Percentiles rank a stretch among this genome's conserved stretches.
phyloP scores from a whole-genome alignment of 139 green algal genomes.

The Medakamo hakoo region DNA sequence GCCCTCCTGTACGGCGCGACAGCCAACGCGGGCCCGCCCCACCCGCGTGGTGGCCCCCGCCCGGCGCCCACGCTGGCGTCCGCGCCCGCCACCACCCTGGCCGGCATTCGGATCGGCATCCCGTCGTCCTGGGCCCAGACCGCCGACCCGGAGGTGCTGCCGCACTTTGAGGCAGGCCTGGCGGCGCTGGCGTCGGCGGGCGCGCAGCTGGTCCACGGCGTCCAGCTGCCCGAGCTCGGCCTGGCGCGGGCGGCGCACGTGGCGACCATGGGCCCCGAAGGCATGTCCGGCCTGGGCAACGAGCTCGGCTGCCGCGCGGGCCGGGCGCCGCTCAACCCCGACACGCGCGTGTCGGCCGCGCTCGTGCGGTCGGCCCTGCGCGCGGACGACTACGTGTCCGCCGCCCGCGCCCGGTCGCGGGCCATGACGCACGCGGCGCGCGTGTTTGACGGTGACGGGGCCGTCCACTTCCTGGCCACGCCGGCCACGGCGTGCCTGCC shows the following conservation, averaged over 20 bases:
- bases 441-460: constrained; percentile 16
- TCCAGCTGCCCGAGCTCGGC: constrained; percentile 60
- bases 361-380: not conserved
- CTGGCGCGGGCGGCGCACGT: constrained; percentile 36
- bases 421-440: constrained; percentile 23
- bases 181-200: constrained; percentile 18
- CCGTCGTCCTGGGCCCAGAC: constrained; percentile 45
- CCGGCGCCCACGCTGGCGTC: constrained; percentile 10
- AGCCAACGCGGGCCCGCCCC: constrained; percentile 10
- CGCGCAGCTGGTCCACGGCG: too few species aligned
- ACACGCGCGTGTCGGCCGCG: constrained; percentile 29
- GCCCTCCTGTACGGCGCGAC: constrained; percentile 36
- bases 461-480: constrained; percentile 36
- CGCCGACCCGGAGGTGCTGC: constrained; percentile 33
- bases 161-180: constrained; percentile 20
- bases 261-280: constrained; percentile 32
- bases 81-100: constrained; percentile 10
- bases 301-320: not conserved
- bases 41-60: not conserved
- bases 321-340: constrained; percentile 25
- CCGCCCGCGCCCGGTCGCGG: constrained; percentile 36
- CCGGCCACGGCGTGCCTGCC: constrained; percentile 36
- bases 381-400: constrained; percentile 4
- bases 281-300: constrained; percentile 9
- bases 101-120: constrained; percentile 25